phyloP scores from a whole-genome alignment of 2,329 filamentous ascomycete species.

The Coniochaeta prunicola region DNA sequence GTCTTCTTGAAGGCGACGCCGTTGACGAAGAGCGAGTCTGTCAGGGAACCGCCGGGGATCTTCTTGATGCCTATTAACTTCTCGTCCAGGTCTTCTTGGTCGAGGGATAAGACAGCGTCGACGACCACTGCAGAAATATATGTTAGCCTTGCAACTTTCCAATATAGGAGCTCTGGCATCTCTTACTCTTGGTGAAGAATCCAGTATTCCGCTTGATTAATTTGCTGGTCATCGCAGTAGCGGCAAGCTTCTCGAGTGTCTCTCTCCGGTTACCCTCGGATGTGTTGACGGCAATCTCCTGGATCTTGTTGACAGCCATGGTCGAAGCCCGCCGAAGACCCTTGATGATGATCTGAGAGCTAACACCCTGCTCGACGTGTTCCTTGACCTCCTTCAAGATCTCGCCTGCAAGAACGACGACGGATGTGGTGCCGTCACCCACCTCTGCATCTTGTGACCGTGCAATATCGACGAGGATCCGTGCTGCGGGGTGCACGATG shows the following conservation, averaged over 20 bases:
- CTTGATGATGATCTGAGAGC: constrained; percentile 96
- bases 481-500: constrained; percentile 94
- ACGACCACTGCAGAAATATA: constrained; percentile 69
- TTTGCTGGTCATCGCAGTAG: constrained; percentile 98
- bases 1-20: constrained; percentile 99
- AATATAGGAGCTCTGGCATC: background rate
- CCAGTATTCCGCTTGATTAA: constrained; percentile 93
- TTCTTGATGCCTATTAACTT: constrained; percentile 98
- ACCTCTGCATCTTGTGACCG: constrained; percentile 99
- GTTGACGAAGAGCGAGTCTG: constrained; percentile 94
- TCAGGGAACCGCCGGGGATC: constrained; percentile 90
- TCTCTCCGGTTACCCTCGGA: constrained; percentile 78
- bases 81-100: constrained; percentile 96
- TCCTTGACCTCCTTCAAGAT: constrained; percentile 96
- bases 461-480: constrained; percentile 96
- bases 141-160: constrained; percentile 12
- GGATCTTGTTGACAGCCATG: constrained; percentile 97
- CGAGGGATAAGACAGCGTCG: constrained; percentile 87
- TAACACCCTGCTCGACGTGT: constrained; percentile 92
- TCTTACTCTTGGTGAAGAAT: constrained; percentile 96
- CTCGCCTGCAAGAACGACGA: constrained; percentile 95
- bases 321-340: constrained; percentile 78
- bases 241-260: constrained; percentile 82
- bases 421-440: constrained; percentile 94
- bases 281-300: constrained; percentile 89